Evolutionary conservation across 2,329 filamentous ascomycete species (phyloP), one percentile per base, ranked within the genome.

Genomic region (Massarina eburnea): DNA sequence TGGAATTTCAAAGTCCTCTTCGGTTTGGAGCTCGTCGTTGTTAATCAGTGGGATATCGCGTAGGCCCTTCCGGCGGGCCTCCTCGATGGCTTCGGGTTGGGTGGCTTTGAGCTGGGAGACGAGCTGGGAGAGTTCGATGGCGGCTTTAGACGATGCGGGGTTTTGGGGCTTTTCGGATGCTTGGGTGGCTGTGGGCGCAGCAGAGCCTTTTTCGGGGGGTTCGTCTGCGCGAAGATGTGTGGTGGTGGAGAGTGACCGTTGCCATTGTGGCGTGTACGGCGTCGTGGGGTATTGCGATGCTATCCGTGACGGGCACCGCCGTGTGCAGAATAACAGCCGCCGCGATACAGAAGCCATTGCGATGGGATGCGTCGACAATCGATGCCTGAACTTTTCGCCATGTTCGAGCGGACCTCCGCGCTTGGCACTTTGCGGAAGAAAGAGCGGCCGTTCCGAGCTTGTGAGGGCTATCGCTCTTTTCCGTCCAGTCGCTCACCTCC

Each of bases 301-400:
- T 56, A 64, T 55, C 38, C 58, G 44, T n/a, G 54, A 54, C 9
- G 64, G 48, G 43, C 59, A 62, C 53, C 59, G 57, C 34, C 58
- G 55, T 33, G 66, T 62, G 41, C 59, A 54, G 48, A 65, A 48
- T 2, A 69, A 52, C 54, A 69, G 47, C 35, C 65, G 52, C 46
- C 62, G 61, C 51, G 64, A 55, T 62, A 63, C 57, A 54, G 66
- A 67, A 43, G 67, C 64, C 67, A 70, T 70, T 64, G 64, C 33
- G 42, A 35, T 38, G 34, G 12, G 22, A 34, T 53, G 34, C 34
- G 41, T 41, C 45, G 30, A 46, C 42, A 24, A 44, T 51, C 51
- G 49, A 39, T 32, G 52, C 49, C 57, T 55, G 40, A 55, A 65
- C 63, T 66, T 67, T 68, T 69, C 59, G 61, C 51, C 41, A 40